A percentile compares a stretch with the other conserved stretches of the same genome.
These are phyloP conservation scores for Alliaria petiolata DNA, from an alignment of 345 rosid species.

Conservation along the genomic window DNA sequence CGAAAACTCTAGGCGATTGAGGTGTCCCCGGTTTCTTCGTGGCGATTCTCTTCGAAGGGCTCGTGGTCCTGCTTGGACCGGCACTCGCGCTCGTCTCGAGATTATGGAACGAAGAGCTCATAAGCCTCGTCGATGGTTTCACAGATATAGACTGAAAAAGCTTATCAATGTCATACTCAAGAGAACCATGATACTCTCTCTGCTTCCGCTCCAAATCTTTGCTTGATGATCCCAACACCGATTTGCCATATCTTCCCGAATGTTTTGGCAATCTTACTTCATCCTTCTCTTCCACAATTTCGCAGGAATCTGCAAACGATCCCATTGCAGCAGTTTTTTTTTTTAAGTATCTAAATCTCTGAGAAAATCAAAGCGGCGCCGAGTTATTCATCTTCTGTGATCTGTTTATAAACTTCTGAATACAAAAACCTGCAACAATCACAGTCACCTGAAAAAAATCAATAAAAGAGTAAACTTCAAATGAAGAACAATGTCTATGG, in stretches of 20 bases:
- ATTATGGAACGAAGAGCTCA: slow-evolving; percentile 42
- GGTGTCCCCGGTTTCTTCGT: slow-evolving; percentile 74
- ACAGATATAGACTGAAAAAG: slow-evolving; percentile 76
- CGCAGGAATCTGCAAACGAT: slow-evolving; percentile 63
- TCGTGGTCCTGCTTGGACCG: slow-evolving; percentile 45
- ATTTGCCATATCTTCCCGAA: slow-evolving; percentile 40
- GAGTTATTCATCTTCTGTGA: neutral
- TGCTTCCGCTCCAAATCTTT: slow-evolving; percentile 49
- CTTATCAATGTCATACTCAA: slow-evolving; percentile 82
- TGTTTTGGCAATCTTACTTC: slow-evolving; percentile 37
- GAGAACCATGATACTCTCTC: slow-evolving; percentile 54
- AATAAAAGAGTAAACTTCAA: neutral
- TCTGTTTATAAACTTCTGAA: slow-evolving; percentile 1
- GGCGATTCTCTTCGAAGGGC: slow-evolving; percentile 53
- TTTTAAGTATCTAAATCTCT: neutral
- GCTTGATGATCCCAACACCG: slow-evolving; percentile 42
- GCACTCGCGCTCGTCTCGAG: slow-evolving; percentile 40
- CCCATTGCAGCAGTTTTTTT: slow-evolving; percentile 49
- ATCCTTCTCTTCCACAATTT: slow-evolving; percentile 81
- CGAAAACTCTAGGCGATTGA: slow-evolving; percentile 56
- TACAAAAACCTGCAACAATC: slow-evolving; percentile 3
- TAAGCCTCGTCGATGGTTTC: slow-evolving; percentile 50
- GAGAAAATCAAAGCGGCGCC: neutral
- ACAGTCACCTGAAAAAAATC: slow-evolving; percentile 8
- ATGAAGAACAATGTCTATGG: neutral